Evolutionary conservation across 2,329 filamentous ascomycete genomes (phyloP), one percentile per base, ranked within the genome.

Genomic region (Gaeumannomyces tritici): DNA sequence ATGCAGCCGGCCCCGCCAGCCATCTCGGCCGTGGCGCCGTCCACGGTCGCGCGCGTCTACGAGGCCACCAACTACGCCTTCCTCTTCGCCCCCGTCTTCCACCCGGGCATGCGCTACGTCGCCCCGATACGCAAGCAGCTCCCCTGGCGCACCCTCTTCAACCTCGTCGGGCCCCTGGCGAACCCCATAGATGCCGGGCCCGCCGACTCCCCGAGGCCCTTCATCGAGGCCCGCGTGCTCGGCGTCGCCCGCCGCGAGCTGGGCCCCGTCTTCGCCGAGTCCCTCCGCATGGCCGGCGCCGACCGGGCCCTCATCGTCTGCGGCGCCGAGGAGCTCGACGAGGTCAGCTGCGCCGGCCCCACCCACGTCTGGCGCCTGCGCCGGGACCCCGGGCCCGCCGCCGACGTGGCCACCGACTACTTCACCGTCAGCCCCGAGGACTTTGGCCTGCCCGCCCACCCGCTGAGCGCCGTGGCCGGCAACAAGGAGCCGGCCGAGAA

Each of bases 61-160:
- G 80, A 84, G 59, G 79, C 81, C 63, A 90, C 89, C 65, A 97
- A 96, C 77, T 99, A 98, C 78, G 89, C 89, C 66, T 99, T 99
- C 77, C 83, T 99, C 33, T 98, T 95, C 72, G 95, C 95, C 0
- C 93, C 95, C 54, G 90, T 95, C 67, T 99, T 97, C 81, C 95
- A 99, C 77, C 91, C 92, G 0, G 93, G 92, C 59, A 97, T 98
- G 89, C 88, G 86, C 73, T 88, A 93, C 73, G 92, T 95, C 54
- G 91, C 92, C 5, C 86, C 89, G 2, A 88, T 97, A 66, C 89
- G 95, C 65, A 90, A 86, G 71, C 89, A 96, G 73, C 84, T 99
- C 27, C 93, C 93, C 63, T 93, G 95, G 82, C 87, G 95, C 69
- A 99, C 95, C 2, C 93, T 99, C 68, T 99, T 99, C 85, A 99